Base-by-base conservation (phyloP, 495 filamentous ascomycete species). In the Cercophora sp. region DNA sequence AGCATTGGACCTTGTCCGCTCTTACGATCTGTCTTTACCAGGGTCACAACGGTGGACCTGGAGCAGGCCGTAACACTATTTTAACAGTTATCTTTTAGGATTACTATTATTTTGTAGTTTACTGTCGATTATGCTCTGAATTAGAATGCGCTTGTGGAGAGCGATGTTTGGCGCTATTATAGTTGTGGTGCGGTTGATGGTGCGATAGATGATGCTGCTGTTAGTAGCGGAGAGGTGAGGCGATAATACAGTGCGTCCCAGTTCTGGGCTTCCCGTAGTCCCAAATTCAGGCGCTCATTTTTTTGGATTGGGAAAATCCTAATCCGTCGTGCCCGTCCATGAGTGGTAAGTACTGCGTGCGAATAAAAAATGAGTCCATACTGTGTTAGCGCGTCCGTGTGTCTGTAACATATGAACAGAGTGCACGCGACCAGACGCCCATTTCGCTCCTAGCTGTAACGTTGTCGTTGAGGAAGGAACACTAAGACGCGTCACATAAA, bases 371-470 rank as follows among this genome's bases (percentile, higher is more conserved):
- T 18, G 36, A 39, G 18, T 39, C 36, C 16, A 39, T 39, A 39
- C 16, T 16, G 8, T 39, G 36, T 39, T 15, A 16, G 36, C 36
- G 18, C 5, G 36, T 18, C 36, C 36, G 15, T 39, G 15, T 15
- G 36, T 39, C 36, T 39, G 18, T 8, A 39, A 39, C 8, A 39
- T 15, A 39, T 8, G 36, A 39, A 15, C 8, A 39, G 36, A 39
- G 36, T 39, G 36, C 36, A 39, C 36, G 36, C 36, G 36, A 39
- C 36, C 36, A 15, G 36, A 39, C 36, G 36, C 36, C 36, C 5
- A 39, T 39, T 39, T 39, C 36, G 36, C 36, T 39, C 36, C 36
- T 39, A 39, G 15, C 36, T 39, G 18, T 39, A 39, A n/a, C n/a
- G n/a, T n/a, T n/a, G n/a, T n/a, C n/a, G n/a, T n/a, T n/a, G n/a